These are phyloP conservation scores for Alternaria consortialis DNA, from an alignment of 2,329 filamentous ascomycete species.

Conservation along the genomic window DNA sequence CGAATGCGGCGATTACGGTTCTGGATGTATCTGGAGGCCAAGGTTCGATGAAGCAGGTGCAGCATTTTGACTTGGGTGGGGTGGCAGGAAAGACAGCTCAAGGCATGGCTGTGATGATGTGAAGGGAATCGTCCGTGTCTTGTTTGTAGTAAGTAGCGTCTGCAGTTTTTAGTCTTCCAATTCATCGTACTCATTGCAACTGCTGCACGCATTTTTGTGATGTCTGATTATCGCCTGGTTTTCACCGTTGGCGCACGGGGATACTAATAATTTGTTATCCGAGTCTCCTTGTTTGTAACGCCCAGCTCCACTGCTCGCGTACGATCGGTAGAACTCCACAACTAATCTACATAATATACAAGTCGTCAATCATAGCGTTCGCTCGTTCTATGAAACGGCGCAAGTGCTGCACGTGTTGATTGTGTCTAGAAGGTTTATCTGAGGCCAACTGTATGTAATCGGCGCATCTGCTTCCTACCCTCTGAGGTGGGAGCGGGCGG, in stretches of 20 bases:
- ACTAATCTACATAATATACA: background rate
- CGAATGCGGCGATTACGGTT: slow-evolving; percentile 49
- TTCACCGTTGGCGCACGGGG: background rate
- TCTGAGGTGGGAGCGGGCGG: slow-evolving; percentile 28
- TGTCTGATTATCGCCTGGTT: background rate
- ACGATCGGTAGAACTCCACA: background rate
- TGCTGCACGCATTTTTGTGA: background rate
- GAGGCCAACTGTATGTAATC: slow-evolving; percentile 32
- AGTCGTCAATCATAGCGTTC: background rate
- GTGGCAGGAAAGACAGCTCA: slow-evolving; percentile 42
- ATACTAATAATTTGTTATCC: background rate
- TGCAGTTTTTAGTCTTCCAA: background rate
- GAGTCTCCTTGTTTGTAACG: background rate
- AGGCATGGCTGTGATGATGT: slow-evolving; percentile 48
- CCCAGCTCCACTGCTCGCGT: background rate
- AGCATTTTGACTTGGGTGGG: slow-evolving; percentile 47
- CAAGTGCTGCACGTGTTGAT: background rate
- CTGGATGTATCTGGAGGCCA: slow-evolving; percentile 46
- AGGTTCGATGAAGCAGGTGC: slow-evolving; percentile 43
- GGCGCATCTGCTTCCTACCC: slow-evolving; percentile 30
- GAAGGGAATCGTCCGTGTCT: background rate
- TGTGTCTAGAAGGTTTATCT: background rate
- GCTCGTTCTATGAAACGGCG: background rate
- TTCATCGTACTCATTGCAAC: background rate
- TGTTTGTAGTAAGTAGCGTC: background rate